These are phyloP conservation scores for Pseudoturritis turrita DNA, from an alignment of 345 rosid genomes.

Conservation along the genomic window DNA sequence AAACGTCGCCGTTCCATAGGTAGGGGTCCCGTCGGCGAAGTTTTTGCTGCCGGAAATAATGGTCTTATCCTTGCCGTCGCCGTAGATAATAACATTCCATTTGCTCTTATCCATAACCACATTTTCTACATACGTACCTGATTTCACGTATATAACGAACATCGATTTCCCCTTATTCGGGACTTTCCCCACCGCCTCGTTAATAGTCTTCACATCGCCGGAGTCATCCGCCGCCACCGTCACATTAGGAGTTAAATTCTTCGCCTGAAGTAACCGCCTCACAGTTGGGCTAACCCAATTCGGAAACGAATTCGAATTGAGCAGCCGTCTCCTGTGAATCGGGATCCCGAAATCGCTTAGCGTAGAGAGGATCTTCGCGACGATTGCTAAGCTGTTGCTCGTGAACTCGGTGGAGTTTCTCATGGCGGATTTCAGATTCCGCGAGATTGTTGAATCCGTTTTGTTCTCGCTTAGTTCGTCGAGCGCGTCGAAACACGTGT, in stretches of 20 bases:
- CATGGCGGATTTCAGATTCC: conserved; percentile 41
- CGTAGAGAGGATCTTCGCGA: conserved; percentile 45
- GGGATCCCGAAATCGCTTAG: conserved; percentile 49
- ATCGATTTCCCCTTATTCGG: conserved; percentile 54
- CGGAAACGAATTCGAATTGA: conserved; percentile 30
- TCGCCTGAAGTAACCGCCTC: conserved; percentile 57
- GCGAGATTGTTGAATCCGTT: conserved; percentile 34
- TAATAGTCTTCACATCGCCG: conserved; percentile 49
- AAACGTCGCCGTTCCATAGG: conserved; percentile 70
- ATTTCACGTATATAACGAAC: conserved; percentile 66
- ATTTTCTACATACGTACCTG: conserved; percentile 61
- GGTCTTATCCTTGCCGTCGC: conserved; percentile 62
- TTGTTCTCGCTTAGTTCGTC: conserved; percentile 43
- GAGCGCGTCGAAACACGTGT: conserved; percentile 72
- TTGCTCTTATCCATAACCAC: conserved; percentile 57
- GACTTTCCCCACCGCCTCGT: conserved; percentile 47
- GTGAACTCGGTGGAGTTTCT: conserved; percentile 59
- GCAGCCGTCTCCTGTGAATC: conserved; percentile 50
- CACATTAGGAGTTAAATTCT: conserved; percentile 32
- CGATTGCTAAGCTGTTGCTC: conserved; percentile 84
- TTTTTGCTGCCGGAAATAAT: conserved; percentile 54
- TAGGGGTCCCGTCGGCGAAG: conserved; percentile 69
- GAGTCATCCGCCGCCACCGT: conserved; percentile 67
- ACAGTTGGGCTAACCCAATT: conserved; percentile 53
- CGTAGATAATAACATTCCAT: conserved; percentile 89